Evolutionary conservation across 371 early-diverging fungal species (phyloP), one percentile per base, ranked within the genome.

Genomic region (Phascolomyces articulosus): DNA sequence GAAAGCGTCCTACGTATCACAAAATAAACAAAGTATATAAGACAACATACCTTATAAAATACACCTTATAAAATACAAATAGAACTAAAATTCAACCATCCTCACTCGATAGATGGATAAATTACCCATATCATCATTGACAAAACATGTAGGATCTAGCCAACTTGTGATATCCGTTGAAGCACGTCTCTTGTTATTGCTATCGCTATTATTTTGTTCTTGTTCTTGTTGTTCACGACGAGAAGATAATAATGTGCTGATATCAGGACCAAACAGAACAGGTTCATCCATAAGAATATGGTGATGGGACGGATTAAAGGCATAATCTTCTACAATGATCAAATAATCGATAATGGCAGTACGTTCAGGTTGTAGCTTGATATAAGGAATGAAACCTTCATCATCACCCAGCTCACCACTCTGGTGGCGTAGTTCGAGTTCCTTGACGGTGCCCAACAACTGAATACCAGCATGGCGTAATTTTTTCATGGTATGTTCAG

Each of bases 221-320:
- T n/a, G n/a, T n/a, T n/a, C n/a, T n/a, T 9, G 73, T 63, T 28
- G 69, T 24, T 51, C 6, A 34, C 51, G 26, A 51, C n/a, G 24
- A 51, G 24, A n/a, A 23, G 51, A 10, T 23, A 80, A 72, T 26
- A 80, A 61, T 9, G 73, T 72, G 48, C 69, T 69, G 40, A 80
- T 78, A 55, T 73, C 74, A 20, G 74, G 71, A 20, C 74, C 68
- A 31, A 75, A 77, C 16, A 68, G 60, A 3, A 76, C 71, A 23
- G 74, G 74, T 44, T 44, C 15, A 26, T 77, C 82, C 15, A 78
- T 73, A 51, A n/a, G 4, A 44, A 13, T 15, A 44, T 44, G 44
- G 47, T 74, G 78, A 62, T 81, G 82, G 13, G 82, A 75, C 2
- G 82, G 82, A 60, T 76, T 82, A 40, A 82, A 74, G 0, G 70